Evolutionary conservation across 2,329 filamentous ascomycete genomes (phyloP).

Genomic region (Nothophoma quercina): DNA sequence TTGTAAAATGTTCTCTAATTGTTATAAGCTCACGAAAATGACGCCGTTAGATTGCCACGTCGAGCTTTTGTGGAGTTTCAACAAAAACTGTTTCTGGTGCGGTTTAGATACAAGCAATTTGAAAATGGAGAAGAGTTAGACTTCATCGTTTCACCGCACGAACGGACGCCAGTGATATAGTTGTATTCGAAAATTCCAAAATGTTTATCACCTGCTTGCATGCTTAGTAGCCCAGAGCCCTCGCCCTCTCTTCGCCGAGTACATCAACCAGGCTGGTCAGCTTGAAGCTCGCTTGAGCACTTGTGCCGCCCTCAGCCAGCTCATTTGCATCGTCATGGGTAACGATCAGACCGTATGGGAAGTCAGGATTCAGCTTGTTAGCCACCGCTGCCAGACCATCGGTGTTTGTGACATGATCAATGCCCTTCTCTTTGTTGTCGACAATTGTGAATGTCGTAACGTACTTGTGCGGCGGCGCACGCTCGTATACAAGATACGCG

Average conservation of each 20-base stretch:
- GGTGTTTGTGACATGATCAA: slow-evolving; percentile 63
- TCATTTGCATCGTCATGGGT: slow-evolving; percentile 64
- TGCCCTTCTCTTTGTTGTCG: slow-evolving; percentile 50
- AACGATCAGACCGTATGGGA: slow-evolving; percentile 55
- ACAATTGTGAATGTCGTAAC: slow-evolving; percentile 60
- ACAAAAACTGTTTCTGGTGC: no score
- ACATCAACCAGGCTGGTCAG: slow-evolving; percentile 45
- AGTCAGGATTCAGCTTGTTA: slow-evolving; percentile 50
- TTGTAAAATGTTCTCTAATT: no score
- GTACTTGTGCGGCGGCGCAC: slow-evolving; percentile 58
- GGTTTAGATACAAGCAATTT: no score
- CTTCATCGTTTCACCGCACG: no score
- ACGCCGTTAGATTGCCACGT: no score
- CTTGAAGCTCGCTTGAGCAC: slow-evolving; percentile 60
- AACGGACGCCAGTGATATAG: no score
- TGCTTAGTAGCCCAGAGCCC: slow-evolving; percentile 29
- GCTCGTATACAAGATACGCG: slow-evolving; percentile 60
- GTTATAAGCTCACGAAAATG: no score
- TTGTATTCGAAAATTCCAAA: no score
- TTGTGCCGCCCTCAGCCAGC: slow-evolving; percentile 56
- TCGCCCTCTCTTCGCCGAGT: slow-evolving; percentile 31
- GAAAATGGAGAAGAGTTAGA: no score
- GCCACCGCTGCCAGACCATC: slow-evolving; percentile 61
- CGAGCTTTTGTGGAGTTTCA: no score
- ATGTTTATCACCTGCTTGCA: no score